A percentile compares a stretch with the other conserved stretches of the same genome.
phyloP scores from a whole-genome alignment of 352 stramenopile genomes.

The Blastocystis sp. region DNA sequence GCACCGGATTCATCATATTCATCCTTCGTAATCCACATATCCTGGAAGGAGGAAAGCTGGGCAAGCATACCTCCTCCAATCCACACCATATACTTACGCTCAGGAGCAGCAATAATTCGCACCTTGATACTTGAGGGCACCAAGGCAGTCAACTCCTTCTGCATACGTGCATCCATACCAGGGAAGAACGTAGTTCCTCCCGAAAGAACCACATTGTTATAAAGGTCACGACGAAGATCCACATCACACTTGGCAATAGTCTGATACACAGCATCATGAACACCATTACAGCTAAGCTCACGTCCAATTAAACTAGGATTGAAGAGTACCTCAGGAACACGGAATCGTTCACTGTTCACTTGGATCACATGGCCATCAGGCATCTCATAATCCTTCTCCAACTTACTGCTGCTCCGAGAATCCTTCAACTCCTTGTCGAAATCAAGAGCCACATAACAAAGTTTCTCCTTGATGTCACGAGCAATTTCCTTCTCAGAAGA shows the following conservation, averaged over 20 bases:
- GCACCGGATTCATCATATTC: slow-evolving; percentile 89
- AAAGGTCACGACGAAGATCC: slow-evolving; percentile 78
- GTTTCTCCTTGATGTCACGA: slow-evolving; percentile 88
- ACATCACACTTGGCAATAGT: slow-evolving; percentile 81
- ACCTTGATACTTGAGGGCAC: too few relatives aligned
- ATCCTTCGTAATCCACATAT: slow-evolving; percentile 89
- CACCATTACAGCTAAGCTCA: slow-evolving; percentile 70
- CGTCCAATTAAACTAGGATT: slow-evolving; percentile 68
- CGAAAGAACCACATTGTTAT: slow-evolving; percentile 77
- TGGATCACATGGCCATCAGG: slow-evolving; percentile 75
- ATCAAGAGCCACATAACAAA: slow-evolving; percentile 86
- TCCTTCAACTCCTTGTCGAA: slow-evolving; percentile 78
- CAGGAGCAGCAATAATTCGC: too few relatives aligned
- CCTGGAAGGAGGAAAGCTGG: slow-evolving; percentile 94
- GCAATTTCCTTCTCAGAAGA: slow-evolving; percentile 75
- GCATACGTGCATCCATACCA: slow-evolving; percentile 89
- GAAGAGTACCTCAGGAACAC: slow-evolving; percentile 80
- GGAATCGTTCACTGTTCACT: slow-evolving; percentile 78
- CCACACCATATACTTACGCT: too few relatives aligned
- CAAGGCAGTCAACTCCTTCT: too few relatives aligned
- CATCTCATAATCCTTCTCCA: slow-evolving; percentile 73
- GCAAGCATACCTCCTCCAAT: slow-evolving; percentile 93
- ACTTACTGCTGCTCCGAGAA: slow-evolving; percentile 66
- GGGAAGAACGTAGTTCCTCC: slow-evolving; percentile 84
- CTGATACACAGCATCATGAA: slow-evolving; percentile 77